Conservation (phyloP, 2,329 filamentous ascomycete genomes). For the Orbilia quercus region DNA sequence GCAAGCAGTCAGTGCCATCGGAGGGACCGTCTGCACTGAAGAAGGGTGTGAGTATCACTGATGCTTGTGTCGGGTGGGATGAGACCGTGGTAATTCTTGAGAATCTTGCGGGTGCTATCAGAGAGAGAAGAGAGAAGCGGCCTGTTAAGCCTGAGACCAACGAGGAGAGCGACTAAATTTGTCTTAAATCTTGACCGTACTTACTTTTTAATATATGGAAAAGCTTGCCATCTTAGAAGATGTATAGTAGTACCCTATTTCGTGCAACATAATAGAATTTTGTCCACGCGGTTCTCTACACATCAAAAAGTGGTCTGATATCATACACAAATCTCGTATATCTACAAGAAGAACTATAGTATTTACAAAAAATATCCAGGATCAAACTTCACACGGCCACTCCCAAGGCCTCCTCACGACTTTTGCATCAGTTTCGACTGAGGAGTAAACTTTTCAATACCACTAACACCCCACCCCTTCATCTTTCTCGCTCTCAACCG, state of each 20-base stretch:
- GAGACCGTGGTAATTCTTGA: conserved; percentile 84
- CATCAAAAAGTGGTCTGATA: conserved; percentile 6
- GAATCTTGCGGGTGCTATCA: conserved; percentile 81
- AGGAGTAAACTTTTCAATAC: conserved; percentile 27
- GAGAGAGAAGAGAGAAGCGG: conserved; percentile 70
- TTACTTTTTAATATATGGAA: conserved; percentile 18
- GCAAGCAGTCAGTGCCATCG: conserved; percentile 85
- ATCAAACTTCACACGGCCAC: background rate
- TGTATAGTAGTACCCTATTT: conserved; percentile 23
- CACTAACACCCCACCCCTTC: conserved; percentile 48
- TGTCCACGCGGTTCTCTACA: conserved; percentile 20
- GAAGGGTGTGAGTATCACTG: conserved; percentile 96
- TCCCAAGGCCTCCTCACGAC: background rate
- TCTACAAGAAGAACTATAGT: conserved; percentile 13
- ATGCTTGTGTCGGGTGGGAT: conserved; percentile 95
- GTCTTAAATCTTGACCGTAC: conserved; percentile 7
- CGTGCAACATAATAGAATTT: conserved; percentile 36
- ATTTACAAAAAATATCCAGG: conserved; percentile 8
- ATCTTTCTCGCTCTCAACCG: conserved; percentile 46
- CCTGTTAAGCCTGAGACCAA: conserved; percentile 9
- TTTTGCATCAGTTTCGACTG: background rate
- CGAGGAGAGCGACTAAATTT: background rate
- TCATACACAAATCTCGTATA: conserved; percentile 39
- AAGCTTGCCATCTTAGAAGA: conserved; percentile 13
- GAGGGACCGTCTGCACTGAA: conserved; percentile 81